A percentile compares a stretch with the other conserved stretches of the same genome.
These are phyloP conservation scores for Brassica hybrid DNA, from an alignment of 441 rosid species.

Conservation along the genomic window DNA sequence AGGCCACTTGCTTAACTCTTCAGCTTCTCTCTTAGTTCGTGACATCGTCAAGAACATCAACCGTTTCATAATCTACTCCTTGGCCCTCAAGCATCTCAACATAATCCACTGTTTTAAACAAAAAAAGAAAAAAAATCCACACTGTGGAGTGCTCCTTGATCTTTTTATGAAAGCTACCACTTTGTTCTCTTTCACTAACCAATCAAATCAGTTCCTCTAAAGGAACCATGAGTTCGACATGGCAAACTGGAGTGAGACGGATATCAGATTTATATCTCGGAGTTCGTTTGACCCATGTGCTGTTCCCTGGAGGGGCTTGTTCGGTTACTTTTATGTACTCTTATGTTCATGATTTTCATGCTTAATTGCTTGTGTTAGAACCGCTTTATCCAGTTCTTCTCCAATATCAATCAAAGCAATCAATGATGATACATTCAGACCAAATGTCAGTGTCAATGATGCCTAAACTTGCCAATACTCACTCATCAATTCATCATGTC, in stretches of 20 bases:
- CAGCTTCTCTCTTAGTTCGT: slow-evolving; percentile 14
- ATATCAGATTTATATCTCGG: no score
- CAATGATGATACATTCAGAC: slow-evolving; percentile 3
- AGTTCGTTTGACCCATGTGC: no score
- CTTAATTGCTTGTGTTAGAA: slow-evolving; percentile 54
- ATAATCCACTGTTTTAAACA: no score
- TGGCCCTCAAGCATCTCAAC: no score
- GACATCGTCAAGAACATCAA: slow-evolving; percentile 45
- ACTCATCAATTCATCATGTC: background rate
- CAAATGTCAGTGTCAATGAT: background rate
- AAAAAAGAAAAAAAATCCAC: no score
- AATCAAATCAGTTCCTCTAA: no score
- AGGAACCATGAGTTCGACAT: no score
- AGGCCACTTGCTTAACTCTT: slow-evolving; percentile 73
- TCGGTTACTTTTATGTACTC: slow-evolving; percentile 75
- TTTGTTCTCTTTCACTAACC: no score
- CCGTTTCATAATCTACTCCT: slow-evolving; percentile 53
- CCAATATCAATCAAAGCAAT: slow-evolving; percentile 65
- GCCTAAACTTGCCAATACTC: slow-evolving; percentile 9
- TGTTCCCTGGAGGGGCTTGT: slow-evolving; percentile 77
- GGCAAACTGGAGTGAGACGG: no score
- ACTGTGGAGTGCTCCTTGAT: no score
- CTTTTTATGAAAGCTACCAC: no score
- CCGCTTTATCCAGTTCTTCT: slow-evolving; percentile 64
- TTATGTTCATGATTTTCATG: slow-evolving; percentile 97